These are phyloP conservation scores for Elsinoe fawcettii DNA, from an alignment of 2,329 filamentous ascomycete genomes.

Conservation along the genomic window DNA sequence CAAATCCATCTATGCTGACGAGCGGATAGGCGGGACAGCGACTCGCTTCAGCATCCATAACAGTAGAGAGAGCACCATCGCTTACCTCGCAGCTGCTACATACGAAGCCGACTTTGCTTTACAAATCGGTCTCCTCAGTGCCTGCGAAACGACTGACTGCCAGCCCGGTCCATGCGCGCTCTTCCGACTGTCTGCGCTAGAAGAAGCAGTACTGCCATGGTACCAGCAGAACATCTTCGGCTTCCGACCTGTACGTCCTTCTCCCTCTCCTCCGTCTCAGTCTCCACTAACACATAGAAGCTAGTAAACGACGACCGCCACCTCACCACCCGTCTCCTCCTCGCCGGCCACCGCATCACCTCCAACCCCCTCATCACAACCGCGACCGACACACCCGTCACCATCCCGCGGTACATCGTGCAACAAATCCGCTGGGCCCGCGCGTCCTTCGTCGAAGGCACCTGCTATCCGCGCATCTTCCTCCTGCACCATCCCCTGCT, in stretches of 20 bases:
- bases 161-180: conserved; percentile 3
- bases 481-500: conserved; percentile 5
- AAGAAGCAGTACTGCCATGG: background rate
- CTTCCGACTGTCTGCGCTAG: background rate
- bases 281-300: background rate
- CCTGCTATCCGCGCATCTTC: conserved; percentile 8
- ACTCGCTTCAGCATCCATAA: conserved; percentile 10
- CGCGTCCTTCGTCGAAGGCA: conserved; percentile 11
- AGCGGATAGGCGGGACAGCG: background rate
- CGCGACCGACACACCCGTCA: conserved; percentile 10
- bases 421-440: conserved; percentile 10
- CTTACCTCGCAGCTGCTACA: conserved; percentile 1
- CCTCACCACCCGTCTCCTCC: conserved; percentile 13
- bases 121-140: conserved; percentile 1
- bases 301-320: conserved; percentile 14
- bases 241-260: background rate
- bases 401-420: conserved; percentile 7
- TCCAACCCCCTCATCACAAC: conserved; percentile 4
- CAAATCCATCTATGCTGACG: conserved; percentile 6
- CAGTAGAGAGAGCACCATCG: background rate
- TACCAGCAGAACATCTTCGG: background rate
- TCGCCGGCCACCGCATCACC: background rate
- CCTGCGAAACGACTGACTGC: conserved; percentile 6
- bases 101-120: conserved; percentile 13
- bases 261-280: background rate